Evolutionary conservation across 202 grass and related monocot genomes (phyloP), one percentile per base, ranked within the genome.

Genomic region (Musa balbisiana): DNA sequence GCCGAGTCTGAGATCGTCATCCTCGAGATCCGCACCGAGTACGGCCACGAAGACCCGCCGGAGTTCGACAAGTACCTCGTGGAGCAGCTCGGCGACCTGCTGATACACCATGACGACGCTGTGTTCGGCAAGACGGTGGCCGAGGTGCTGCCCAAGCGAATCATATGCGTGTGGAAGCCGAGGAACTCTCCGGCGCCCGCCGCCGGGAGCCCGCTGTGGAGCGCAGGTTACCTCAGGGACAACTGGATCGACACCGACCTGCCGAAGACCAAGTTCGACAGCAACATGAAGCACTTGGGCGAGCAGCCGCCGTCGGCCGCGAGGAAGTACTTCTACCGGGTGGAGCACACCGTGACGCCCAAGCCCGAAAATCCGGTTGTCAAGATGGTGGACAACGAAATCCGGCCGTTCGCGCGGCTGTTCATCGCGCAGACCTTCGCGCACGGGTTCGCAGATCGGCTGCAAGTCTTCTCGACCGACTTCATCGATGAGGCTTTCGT

Each of bases 151-250:
- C 90, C 93, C 0, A 65, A 78, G 14, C 83, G 90, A 21, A 84
- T 97, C 0, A 91, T 97, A 64, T 97, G 93, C 82, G 93, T 97
- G 79, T 97, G 93, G 93, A 97, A 93, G 75, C 90, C 93, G 0
- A 74, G 83, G 65, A 93, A 91, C 73, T 77, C 90, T 19, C 84
- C 93, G 2, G 86, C 80, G 25, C 93, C 88, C 0, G 73, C 64
- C 20, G 58, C 49, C 1, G 90, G 93, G 1, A 81, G 82, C 58
- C 84, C 60, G 51, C 83, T 97, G 21, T 97, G 93, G 93, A 91
- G 89, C 75, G 78, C 29, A 0, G 85, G 88, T 1, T 86, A 91
- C 82, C 80, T 97, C 2, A 73, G 33, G 83, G 93, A 91, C 80
- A 93, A 97, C 82, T 97, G 93, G 93, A 89, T 97, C 75, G 88